Conservation (phyloP, 345 rosid genomes). For the Sisymbrium altissimum region DNA sequence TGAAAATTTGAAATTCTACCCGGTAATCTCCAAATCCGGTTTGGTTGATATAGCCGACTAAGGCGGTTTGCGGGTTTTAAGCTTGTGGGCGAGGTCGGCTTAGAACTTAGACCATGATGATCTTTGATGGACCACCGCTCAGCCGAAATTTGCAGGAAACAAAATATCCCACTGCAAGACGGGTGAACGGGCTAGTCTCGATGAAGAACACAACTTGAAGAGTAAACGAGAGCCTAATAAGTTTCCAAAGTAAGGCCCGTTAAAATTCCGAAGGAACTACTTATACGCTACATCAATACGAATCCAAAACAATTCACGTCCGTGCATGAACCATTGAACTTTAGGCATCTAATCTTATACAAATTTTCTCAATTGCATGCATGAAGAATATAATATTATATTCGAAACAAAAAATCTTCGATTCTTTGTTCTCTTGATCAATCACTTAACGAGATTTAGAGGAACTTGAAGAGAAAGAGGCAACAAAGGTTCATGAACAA, state of each 20-base stretch:
- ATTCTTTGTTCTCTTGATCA: background rate
- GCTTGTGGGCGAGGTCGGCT: background rate
- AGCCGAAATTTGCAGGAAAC: too few relatives aligned
- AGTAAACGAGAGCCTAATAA: background rate
- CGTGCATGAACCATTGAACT: background rate
- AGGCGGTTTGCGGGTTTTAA: background rate
- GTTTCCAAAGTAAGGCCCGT: background rate
- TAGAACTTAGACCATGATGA: background rate
- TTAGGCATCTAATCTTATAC: too few relatives aligned
- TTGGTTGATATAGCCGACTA: background rate
- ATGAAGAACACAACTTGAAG: background rate
- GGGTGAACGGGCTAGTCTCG: too few relatives aligned
- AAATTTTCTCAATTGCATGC: background rate
- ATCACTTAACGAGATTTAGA: constrained; percentile 18
- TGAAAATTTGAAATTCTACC: background rate
- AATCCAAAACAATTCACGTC: background rate
- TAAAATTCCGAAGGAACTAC: background rate
- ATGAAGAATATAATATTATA: background rate
- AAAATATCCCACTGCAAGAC: too few relatives aligned
- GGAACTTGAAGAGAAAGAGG: constrained; percentile 26
- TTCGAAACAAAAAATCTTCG: background rate
- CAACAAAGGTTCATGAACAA: constrained; percentile 30
- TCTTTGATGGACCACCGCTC: too few relatives aligned
- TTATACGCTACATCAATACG: too few relatives aligned
- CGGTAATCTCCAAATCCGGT: background rate